Conservation (phyloP, 2,329 filamentous ascomycete genomes). For the Grosmannia clavigera region DNA sequence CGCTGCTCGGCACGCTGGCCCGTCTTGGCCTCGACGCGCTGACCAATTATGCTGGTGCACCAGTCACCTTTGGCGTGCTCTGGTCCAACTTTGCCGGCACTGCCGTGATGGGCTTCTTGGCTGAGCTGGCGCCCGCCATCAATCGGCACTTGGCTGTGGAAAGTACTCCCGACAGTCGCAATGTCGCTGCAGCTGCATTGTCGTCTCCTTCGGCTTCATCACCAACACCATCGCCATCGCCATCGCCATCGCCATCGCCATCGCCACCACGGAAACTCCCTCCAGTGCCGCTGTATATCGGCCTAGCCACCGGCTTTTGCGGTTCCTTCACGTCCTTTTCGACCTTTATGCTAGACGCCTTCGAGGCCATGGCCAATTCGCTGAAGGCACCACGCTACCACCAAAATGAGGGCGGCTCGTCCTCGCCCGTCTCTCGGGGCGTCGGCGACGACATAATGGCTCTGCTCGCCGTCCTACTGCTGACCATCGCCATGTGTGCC, state of each 20-base stretch:
- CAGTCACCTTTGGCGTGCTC: conserved; percentile 58
- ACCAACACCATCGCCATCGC: neutral
- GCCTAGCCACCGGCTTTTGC: conserved; percentile 59
- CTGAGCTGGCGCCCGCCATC: conserved; percentile 2
- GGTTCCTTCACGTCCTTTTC: conserved; percentile 62
- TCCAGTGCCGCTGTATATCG: conserved; percentile 48
- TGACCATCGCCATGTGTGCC: conserved; percentile 58
- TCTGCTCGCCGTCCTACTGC: conserved; percentile 57
- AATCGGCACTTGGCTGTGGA: neutral
- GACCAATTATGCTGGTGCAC: conserved; percentile 71
- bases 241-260: neutral
- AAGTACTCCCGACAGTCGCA: too few relatives aligned
- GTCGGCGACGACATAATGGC: conserved; percentile 76
- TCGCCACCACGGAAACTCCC: conserved; percentile 27
- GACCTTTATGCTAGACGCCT: conserved; percentile 54
- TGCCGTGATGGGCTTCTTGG: conserved; percentile 70
- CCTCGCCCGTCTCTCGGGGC: conserved; percentile 29
- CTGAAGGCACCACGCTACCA: conserved; percentile 30
- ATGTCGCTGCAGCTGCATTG: too few relatives aligned
- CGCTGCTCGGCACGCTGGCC: conserved; percentile 71
- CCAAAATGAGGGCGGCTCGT: conserved; percentile 3
- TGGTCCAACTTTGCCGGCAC: conserved; percentile 84
- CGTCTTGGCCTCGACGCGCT: conserved; percentile 68
- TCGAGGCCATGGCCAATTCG: conserved; percentile 51
- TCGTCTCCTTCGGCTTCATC: too few relatives aligned